phyloP scores from a whole-genome alignment of 1,284 basidiomycete species.

The Rhodotorula glutinis region DNA sequence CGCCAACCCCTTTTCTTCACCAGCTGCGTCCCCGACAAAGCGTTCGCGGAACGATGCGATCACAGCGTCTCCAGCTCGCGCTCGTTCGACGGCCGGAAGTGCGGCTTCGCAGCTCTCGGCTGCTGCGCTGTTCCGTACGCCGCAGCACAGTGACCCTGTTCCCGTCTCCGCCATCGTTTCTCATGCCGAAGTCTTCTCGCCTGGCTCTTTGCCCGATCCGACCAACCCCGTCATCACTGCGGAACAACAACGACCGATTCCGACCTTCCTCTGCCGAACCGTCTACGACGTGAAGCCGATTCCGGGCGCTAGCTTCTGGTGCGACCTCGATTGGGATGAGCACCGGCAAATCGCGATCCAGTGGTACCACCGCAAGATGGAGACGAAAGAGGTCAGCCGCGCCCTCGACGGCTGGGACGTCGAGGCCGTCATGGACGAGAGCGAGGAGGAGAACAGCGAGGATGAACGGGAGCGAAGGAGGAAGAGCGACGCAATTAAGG shows the following conservation, averaged over 20 bases:
- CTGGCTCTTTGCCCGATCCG: neutral
- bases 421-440: conserved; percentile 26
- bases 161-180: conserved; percentile 20
- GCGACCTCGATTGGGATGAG: conserved; percentile 36
- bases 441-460: conserved; percentile 7
- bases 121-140: conserved; percentile 22
- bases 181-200: conserved; percentile 21
- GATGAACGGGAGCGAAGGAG: conserved; percentile 2
- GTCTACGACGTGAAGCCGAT: conserved; percentile 41
- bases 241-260: neutral
- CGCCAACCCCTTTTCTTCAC: conserved; percentile 16
- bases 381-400: neutral
- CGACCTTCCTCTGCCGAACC: conserved; percentile 35
- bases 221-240: neutral
- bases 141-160: conserved; percentile 27
- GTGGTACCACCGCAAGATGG: conserved; percentile 19
- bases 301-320: conserved; percentile 34
- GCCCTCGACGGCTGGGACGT: conserved; percentile 34
- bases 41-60: neutral
- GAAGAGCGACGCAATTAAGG: conserved; percentile 1
- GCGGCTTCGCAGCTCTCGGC: conserved; percentile 4
- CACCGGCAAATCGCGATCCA: neutral
- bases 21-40: conserved; percentile 11
- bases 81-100: neutral
- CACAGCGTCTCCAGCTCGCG: neutral